phyloP scores from a whole-genome alignment of 306 rosid genomes.

The Trichosanthes cucumerina region DNA sequence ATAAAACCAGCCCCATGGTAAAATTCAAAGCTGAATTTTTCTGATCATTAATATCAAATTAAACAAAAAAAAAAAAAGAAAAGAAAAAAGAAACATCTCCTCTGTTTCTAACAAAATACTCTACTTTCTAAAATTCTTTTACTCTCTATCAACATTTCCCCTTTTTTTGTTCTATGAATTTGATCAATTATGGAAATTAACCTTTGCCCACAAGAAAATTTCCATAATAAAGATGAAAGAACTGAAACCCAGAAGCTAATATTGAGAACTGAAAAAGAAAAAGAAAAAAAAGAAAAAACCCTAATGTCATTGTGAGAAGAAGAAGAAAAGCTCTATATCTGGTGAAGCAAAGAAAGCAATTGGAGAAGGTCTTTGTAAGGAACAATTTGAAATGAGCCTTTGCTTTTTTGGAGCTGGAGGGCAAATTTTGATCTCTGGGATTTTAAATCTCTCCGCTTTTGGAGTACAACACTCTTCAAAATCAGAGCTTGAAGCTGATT shows the following conservation, averaged over 20 bases:
- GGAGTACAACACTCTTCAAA: slow-evolving; percentile 40
- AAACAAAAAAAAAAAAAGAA: too few species aligned
- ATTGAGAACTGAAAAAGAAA: neutral
- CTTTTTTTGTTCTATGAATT: neutral
- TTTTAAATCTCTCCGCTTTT: slow-evolving; percentile 40
- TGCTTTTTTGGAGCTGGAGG: slow-evolving; percentile 70
- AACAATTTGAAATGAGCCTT: slow-evolving; percentile 33
- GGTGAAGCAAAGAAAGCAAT: slow-evolving; percentile 57
- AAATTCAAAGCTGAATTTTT: slow-evolving; percentile 3
- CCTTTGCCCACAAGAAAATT: neutral
- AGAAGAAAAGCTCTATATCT: slow-evolving; percentile 55
- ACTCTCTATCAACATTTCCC: neutral
- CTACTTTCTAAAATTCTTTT: neutral
- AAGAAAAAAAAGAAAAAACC: neutral
- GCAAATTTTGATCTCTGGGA: slow-evolving; percentile 58
- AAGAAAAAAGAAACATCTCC: neutral
- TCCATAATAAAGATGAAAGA: neutral
- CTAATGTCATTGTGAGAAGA: slow-evolving; percentile 10
- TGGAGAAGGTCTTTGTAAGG: slow-evolving; percentile 29
- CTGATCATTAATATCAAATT: neutral
- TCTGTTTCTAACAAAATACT: neutral
- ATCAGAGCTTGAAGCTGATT: slow-evolving; percentile 17
- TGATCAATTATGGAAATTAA: neutral
- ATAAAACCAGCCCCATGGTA: neutral
- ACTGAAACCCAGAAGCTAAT: neutral